Evolutionary conservation across 139 green algal genomes (phyloP), one percentile per base, ranked within the genome.

Genomic region (Chlamydomonas eustigma): DNA sequence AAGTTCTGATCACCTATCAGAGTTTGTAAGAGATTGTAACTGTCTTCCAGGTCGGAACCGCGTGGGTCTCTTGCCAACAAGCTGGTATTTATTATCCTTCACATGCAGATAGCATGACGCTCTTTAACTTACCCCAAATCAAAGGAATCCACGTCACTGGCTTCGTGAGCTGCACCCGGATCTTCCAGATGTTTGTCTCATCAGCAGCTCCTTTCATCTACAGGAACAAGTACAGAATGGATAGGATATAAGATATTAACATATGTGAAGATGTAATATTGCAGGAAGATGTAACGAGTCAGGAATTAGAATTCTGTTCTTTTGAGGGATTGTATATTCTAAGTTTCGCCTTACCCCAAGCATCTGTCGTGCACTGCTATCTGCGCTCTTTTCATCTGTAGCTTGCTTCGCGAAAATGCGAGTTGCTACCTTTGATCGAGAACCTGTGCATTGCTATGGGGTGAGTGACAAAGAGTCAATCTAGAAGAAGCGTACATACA

Each of bases 131-230:
- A 94, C 92, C 95, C 96, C 96, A 99, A 75, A 98, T 98, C 18
- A 99, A 87, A 0, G 96, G 96, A 64, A 98, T 92, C 96, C 96
- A 99, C n/a, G 96, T 99, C 1, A 97, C 96, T 3, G 96, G 96
- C 88, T 99, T 99, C 25, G 92, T 98, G 0, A 99, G 90, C 88
- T 99, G 96, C 74, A 99, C 79, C 3, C 93, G 84, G 76, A 99
- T 98, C 85, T 98, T 98, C 92, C 90, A 98, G 38, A 94, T 95
- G 81, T 98, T 74, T 1, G 88, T 93, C 84, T 93, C 89, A 31
- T 83, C 50, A 2, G 85, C 78, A 2, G 88, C 91, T 34, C 93
- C 94, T 75, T 93, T 93, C 83, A 97, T 96, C 44, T 58, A 18
- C 44, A 58, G 12, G 44, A 58, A 58, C 12, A 58, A 18, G 44